These are phyloP conservation scores for Tylopilus sp. DNA, from an alignment of 768 basidiomycete species.

Conservation along the genomic window DNA sequence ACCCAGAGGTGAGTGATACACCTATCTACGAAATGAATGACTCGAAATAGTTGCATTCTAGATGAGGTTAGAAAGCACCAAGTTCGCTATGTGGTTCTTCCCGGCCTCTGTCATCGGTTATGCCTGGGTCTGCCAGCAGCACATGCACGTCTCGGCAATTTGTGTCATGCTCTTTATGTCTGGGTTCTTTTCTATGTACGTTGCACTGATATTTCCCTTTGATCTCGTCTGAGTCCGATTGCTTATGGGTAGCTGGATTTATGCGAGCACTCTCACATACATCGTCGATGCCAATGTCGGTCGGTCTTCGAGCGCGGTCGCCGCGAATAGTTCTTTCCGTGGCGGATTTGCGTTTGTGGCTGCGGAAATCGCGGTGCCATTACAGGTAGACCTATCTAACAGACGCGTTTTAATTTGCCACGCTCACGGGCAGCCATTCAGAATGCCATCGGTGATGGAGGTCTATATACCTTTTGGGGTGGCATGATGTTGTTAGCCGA, in stretches of 20 bases:
- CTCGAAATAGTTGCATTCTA: slow-evolving; percentile 25
- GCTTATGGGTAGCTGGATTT: slow-evolving; percentile 44
- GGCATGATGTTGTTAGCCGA: slow-evolving; percentile 54
- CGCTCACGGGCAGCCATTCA: slow-evolving; percentile 29
- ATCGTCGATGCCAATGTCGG: slow-evolving; percentile 87
- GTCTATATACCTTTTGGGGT: slow-evolving; percentile 70
- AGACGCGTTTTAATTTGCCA: not conserved
- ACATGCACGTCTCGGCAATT: slow-evolving; percentile 63
- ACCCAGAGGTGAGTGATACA: slow-evolving; percentile 57
- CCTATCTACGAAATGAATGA: not conserved
- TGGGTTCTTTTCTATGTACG: slow-evolving; percentile 75
- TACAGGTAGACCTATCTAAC: slow-evolving; percentile 40
- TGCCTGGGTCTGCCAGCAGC: slow-evolving; percentile 71
- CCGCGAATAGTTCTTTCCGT: slow-evolving; percentile 73
- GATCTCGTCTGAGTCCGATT: not conserved
- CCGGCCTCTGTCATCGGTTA: slow-evolving; percentile 65
- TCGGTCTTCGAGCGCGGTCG: slow-evolving; percentile 72
- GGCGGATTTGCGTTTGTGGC: slow-evolving; percentile 66
- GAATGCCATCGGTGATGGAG: slow-evolving; percentile 75
- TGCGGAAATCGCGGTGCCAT: slow-evolving; percentile 71
- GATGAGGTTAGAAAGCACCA: slow-evolving; percentile 75
- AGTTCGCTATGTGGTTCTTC: slow-evolving; percentile 46
- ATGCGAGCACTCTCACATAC: slow-evolving; percentile 75
- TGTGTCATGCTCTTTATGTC: slow-evolving; percentile 71
- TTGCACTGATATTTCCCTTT: not conserved